Base-by-base conservation (phyloP, 2,329 filamentous ascomycete species). In the Penicillium sp. region DNA sequence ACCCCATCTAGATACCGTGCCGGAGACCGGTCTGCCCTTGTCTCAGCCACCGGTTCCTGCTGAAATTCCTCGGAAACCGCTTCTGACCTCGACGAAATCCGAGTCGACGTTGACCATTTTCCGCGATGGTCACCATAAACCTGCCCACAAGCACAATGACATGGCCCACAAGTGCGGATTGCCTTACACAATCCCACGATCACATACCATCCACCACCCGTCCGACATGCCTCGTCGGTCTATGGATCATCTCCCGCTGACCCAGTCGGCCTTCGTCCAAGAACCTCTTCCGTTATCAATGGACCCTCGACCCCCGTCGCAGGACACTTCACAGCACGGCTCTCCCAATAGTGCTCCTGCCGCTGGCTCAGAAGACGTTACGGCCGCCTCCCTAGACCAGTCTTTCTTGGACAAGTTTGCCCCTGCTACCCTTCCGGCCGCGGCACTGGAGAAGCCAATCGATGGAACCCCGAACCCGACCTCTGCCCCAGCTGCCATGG, bases 101-200 rank as follows among this genome's bases (percentile, higher is more conserved):
- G 80, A 83, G 36, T 75, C 73, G 42, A 76, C 74, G 19, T 64
- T 82, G 53, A 81, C 77, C 13, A 70, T 80, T 42, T 81, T 81
- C 57, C 71, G 77, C 15, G 81, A 82, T 55, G 79, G 79, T 43
- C 79, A 82, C 52, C 79, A 82, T 65, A 81, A 81, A 65, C 79
- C 79, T 8, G 76, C 75, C 35, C 79, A 83, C 57, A 78, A 79
- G 51, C 78, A 80, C 64, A 82, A 83, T 63, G 77, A 81, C 59
- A 73, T 77, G 48, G 78, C 78, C 43, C 79, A 82, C 56, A 77
- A 81, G 45, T 79, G 74, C 40, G 79, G 79, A 42, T 66, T 76
- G 50, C 80, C 80, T 1, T 84, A 84, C 64, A 79, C 78, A 56
- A 76, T 83, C 49, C 77, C 78, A 32, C 67, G 74, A 42, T 69